phyloP scores from a whole-genome alignment of 305 asterid species.

The Rubia tinctorum region DNA sequence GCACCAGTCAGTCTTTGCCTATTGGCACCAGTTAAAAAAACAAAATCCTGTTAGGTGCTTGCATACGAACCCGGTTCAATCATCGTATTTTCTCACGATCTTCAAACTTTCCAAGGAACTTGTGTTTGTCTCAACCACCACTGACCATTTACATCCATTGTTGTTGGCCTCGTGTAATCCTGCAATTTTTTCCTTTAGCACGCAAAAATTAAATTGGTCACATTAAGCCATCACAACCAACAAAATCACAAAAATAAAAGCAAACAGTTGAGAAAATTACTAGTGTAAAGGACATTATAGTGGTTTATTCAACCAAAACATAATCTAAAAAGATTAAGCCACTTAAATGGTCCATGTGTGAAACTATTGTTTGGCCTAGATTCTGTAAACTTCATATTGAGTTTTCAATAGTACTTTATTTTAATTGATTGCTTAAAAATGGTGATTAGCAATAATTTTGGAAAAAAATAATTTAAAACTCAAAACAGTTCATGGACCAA shows the following conservation, averaged over 20 bases:
- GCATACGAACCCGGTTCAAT: conserved; percentile 42
- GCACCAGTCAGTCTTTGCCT: background rate
- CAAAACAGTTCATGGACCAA: too few species aligned
- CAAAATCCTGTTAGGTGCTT: conserved; percentile 43
- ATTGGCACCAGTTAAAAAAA: conserved; percentile 45
- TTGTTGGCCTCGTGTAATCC: conserved; percentile 37
- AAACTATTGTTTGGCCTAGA: too few species aligned
- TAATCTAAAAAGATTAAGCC: background rate
- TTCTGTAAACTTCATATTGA: too few species aligned
- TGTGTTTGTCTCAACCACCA: conserved; percentile 30
- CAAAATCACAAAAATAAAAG: background rate
- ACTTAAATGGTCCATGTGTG: background rate
- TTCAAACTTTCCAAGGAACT: conserved; percentile 31
- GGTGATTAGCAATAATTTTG: too few species aligned
- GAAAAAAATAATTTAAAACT: too few species aligned
- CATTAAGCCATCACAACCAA: conserved; percentile 65
- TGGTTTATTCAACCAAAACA: background rate
- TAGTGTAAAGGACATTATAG: background rate
- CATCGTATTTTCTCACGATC: conserved; percentile 39
- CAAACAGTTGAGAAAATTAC: background rate
- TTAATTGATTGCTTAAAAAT: too few species aligned
- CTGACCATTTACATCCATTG: conserved; percentile 19
- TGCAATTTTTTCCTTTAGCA: conserved; percentile 53
- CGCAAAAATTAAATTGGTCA: conserved; percentile 50
- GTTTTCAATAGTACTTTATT: too few species aligned